These are phyloP conservation scores for Aspergillus eucalypticola DNA, from an alignment of 2,329 filamentous ascomycete genomes.

Conservation along the genomic window DNA sequence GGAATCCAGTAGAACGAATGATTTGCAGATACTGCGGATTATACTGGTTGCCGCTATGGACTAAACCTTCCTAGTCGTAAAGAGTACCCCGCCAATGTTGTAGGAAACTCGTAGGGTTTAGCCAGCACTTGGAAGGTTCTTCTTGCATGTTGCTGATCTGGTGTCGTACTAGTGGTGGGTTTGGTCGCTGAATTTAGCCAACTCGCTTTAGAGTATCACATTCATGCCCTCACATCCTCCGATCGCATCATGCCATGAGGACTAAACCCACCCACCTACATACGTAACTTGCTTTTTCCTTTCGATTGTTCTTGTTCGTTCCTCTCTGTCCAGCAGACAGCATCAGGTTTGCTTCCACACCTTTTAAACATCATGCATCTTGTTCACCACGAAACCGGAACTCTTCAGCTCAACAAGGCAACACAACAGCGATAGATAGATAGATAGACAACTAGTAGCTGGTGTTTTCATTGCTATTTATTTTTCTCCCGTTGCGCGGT, in stretches of 20 bases:
- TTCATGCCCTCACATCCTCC: not conserved
- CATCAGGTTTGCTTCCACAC: not conserved
- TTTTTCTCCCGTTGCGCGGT: conserved; percentile 11
- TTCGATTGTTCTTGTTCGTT: not conserved
- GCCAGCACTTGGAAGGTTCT: conserved; percentile 1
- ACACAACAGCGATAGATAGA: not conserved
- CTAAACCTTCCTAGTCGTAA: too few relatives aligned
- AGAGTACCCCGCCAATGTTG: not conserved
- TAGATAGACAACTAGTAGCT: too few relatives aligned
- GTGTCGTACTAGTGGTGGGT: not conserved
- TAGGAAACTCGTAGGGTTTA: not conserved
- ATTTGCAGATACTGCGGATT: conserved; percentile 12
- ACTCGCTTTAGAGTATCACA: not conserved
- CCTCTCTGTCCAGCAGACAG: not conserved
- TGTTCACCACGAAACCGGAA: conserved; percentile 1
- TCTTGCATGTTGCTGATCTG: conserved; percentile 2
- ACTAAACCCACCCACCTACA: not conserved
- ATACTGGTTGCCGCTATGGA: not conserved
- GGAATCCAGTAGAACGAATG: conserved; percentile 4
- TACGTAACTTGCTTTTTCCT: not conserved
- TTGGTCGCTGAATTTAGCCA: not conserved
- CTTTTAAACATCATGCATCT: not conserved
- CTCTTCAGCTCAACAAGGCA: not conserved
- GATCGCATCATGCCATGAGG: conserved; percentile 6
- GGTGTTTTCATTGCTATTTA: not conserved